Evolutionary conservation across 2,329 filamentous ascomycete genomes (phyloP).

Genomic region (Coleophoma eucalyptorum): DNA sequence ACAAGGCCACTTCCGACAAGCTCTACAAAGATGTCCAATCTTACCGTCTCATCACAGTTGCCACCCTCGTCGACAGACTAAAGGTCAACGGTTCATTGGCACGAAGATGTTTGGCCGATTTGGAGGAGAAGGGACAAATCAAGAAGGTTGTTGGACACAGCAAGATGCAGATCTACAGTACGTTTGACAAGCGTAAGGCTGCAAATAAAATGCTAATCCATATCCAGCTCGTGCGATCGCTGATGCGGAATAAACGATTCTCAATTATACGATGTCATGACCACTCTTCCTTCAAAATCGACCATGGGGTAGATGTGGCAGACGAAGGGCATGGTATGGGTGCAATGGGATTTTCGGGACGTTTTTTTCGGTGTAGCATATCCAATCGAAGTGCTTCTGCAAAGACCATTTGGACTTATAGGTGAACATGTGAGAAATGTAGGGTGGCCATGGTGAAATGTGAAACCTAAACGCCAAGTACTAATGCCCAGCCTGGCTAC

Average conservation of each 20-base stretch:
- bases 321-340: slow-evolving; percentile 23
- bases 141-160: slow-evolving; percentile 96
- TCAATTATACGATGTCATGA: slow-evolving; percentile 25
- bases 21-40: slow-evolving; percentile 99
- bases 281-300: slow-evolving; percentile 22
- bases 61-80: slow-evolving; percentile 97
- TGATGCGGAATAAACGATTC: slow-evolving; percentile 37
- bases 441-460: too few relatives aligned
- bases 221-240: slow-evolving; percentile 56
- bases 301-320: slow-evolving; percentile 18
- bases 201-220: slow-evolving; percentile 25
- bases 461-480: too few relatives aligned
- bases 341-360: slow-evolving; percentile 22
- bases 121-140: slow-evolving; percentile 98
- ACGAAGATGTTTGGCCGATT: slow-evolving; percentile 80
- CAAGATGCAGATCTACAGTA: slow-evolving; percentile 98
- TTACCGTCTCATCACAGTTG: slow-evolving; percentile 98
- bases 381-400: slow-evolving; percentile 22
- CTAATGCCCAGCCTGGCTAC: too few relatives aligned
- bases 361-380: slow-evolving; percentile 28
- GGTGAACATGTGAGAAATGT: too few relatives aligned
- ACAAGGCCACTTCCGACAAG: slow-evolving; percentile 96
- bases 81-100: slow-evolving; percentile 99
- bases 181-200: slow-evolving; percentile 30
- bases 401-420: slow-evolving; percentile 1